These are phyloP conservation scores for Rickenella mellea DNA, from an alignment of 768 basidiomycete genomes.

Conservation along the genomic window DNA sequence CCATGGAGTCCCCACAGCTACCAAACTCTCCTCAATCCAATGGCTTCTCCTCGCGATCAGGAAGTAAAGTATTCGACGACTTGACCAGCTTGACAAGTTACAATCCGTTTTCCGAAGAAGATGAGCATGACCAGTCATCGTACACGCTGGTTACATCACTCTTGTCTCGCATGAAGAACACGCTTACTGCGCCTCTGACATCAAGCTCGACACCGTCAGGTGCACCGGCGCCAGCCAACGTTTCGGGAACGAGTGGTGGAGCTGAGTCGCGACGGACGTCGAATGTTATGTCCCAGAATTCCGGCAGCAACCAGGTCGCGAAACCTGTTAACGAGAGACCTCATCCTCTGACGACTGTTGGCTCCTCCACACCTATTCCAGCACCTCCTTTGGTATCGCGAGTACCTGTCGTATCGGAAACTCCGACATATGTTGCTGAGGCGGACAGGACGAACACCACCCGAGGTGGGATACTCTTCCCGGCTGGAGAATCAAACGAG, in stretches of 20 bases:
- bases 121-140: conserved; percentile 82
- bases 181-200: conserved; percentile 58
- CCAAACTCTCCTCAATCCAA: too few species aligned
- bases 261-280: conserved; percentile 57
- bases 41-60: too few species aligned
- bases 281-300: conserved; percentile 29
- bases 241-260: too few species aligned
- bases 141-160: conserved; percentile 77
- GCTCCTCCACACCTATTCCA: conserved; percentile 30
- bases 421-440: conserved; percentile 59
- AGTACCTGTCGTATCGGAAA: conserved; percentile 77
- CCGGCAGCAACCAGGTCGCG: conserved; percentile 37
- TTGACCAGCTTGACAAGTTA: conserved; percentile 72
- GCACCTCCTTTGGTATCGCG: conserved; percentile 81
- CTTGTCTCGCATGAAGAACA: conserved; percentile 74
- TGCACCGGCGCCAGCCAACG: conserved; percentile 21
- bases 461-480: conserved; percentile 38
- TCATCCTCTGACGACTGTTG: conserved; percentile 42
- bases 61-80: conserved; percentile 52
- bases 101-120: conserved; percentile 90
- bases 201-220: conserved; percentile 27
- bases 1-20: too few species aligned
- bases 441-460: conserved; percentile 52
- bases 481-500: conserved; percentile 42
- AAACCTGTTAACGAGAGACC: conserved; percentile 48